Evolutionary conservation across 768 basidiomycete genomes (phyloP).

Genomic region (Lepiota venenata): DNA sequence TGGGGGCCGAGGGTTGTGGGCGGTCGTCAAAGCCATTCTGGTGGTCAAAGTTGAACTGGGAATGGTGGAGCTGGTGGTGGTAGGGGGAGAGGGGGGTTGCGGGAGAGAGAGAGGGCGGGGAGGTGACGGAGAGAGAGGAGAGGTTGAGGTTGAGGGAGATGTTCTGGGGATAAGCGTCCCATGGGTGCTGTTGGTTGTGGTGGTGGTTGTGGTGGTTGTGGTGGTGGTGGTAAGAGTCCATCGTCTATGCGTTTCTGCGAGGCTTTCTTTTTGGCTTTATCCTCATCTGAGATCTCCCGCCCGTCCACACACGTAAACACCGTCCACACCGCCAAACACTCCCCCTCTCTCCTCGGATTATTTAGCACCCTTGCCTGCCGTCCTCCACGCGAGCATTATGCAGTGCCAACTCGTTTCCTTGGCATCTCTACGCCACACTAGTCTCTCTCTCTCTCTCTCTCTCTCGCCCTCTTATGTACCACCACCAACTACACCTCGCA

Average conservation of each 20-base stretch:
- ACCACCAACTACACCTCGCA: neutral
- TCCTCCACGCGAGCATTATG: too few relatives aligned
- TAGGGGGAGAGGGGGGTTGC: slow-evolving; percentile 38
- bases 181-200: slow-evolving; percentile 6
- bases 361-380: too few relatives aligned
- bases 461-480: neutral
- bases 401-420: too few relatives aligned
- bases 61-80: slow-evolving; percentile 37
- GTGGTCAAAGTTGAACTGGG: slow-evolving; percentile 52
- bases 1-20: slow-evolving; percentile 23
- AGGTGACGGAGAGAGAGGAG: slow-evolving; percentile 60
- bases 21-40: slow-evolving; percentile 23
- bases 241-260: neutral
- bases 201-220: slow-evolving; percentile 26
- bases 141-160: slow-evolving; percentile 63
- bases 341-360: slow-evolving; percentile 3
- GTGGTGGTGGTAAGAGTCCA: slow-evolving; percentile 21
- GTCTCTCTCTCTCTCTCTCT: neutral
- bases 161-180: slow-evolving; percentile 21
- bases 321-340: slow-evolving; percentile 12
- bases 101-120: slow-evolving; percentile 64
- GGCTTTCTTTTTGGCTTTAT: neutral
- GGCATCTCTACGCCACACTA: too few relatives aligned
- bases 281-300: slow-evolving; percentile 9
- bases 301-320: slow-evolving; percentile 7